phyloP scores from a whole-genome alignment of 768 basidiomycete species.

The Xerocomus brunneocitrinus region DNA sequence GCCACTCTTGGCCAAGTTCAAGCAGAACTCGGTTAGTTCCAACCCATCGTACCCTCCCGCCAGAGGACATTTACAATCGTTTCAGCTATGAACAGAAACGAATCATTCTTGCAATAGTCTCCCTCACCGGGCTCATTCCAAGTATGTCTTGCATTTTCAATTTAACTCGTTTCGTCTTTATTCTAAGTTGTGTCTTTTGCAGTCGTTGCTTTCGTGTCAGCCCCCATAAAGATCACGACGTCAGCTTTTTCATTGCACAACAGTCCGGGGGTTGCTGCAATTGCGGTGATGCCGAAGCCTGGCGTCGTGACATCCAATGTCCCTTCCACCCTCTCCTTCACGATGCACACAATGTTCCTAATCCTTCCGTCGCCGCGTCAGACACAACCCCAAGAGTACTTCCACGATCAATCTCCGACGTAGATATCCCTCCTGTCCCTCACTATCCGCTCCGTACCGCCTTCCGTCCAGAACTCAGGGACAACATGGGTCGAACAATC shows the following conservation, averaged over 20 bases:
- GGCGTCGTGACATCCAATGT: slow-evolving; percentile 65
- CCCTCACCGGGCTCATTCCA: slow-evolving; percentile 58
- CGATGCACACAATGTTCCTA: slow-evolving; percentile 9
- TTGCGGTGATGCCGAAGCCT: no score
- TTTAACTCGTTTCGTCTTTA: background rate
- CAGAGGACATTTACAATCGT: slow-evolving; percentile 48
- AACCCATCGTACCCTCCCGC: background rate
- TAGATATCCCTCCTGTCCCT: slow-evolving; percentile 55
- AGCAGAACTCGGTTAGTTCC: slow-evolving; percentile 40
- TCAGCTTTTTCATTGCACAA: slow-evolving; percentile 68
- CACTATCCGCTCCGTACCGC: slow-evolving; percentile 54
- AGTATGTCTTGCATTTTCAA: slow-evolving; percentile 36
- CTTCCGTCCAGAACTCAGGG: slow-evolving; percentile 61
- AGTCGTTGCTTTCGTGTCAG: slow-evolving; percentile 84
- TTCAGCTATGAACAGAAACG: slow-evolving; percentile 51
- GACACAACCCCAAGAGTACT: slow-evolving; percentile 41
- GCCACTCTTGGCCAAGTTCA: slow-evolving; percentile 72
- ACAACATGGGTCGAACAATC: slow-evolving; percentile 70
- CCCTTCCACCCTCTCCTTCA: slow-evolving; percentile 64
- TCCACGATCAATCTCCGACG: slow-evolving; percentile 38
- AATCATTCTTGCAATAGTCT: slow-evolving; percentile 53
- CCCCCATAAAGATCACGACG: slow-evolving; percentile 80
- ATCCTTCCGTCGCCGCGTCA: slow-evolving; percentile 13
- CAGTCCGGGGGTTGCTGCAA: no score
- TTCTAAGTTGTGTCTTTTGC: slow-evolving; percentile 79